These are phyloP conservation scores for Tetrahymena malaccensis DNA, from an alignment of 73 alveolate species.

Conservation along the genomic window DNA sequence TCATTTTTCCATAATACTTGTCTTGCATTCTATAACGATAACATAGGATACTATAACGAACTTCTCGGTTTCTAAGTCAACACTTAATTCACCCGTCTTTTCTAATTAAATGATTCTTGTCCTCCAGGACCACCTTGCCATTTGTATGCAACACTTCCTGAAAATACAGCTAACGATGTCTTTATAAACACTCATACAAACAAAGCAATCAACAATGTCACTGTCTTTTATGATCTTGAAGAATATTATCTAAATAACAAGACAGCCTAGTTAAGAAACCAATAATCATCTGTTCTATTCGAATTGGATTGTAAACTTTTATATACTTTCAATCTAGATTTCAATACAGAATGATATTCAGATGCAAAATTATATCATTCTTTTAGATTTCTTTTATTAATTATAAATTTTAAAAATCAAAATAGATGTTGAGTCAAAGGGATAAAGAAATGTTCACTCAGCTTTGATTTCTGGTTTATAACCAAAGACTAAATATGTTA, in stretches of 20 bases:
- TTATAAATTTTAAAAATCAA: not conserved
- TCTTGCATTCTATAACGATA: not conserved
- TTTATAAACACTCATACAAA: not conserved
- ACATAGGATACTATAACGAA: not conserved
- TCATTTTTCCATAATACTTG: not conserved
- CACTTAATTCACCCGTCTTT: not conserved
- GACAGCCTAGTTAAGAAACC: not conserved
- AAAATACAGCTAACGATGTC: conserved; percentile 1
- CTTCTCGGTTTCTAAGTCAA: not conserved
- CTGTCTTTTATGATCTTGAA: not conserved
- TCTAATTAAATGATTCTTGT: conserved; percentile 1
- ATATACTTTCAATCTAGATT: not conserved
- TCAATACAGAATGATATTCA: too few relatives aligned
- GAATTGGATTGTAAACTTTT: not conserved
- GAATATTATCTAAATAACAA: not conserved
- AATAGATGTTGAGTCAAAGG: not conserved
- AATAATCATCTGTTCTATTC: not conserved
- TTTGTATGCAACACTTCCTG: conserved; percentile 13
- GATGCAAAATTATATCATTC: not conserved
- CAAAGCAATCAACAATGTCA: not conserved
- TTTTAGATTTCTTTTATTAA: too few relatives aligned
- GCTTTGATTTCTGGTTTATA: not conserved
- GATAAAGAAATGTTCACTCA: conserved; percentile 1
- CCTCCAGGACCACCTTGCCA: not conserved
- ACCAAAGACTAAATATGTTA: not conserved